Conservation (phyloP, 257 asterid species). For the Nyctanthes arbortristis region DNA sequence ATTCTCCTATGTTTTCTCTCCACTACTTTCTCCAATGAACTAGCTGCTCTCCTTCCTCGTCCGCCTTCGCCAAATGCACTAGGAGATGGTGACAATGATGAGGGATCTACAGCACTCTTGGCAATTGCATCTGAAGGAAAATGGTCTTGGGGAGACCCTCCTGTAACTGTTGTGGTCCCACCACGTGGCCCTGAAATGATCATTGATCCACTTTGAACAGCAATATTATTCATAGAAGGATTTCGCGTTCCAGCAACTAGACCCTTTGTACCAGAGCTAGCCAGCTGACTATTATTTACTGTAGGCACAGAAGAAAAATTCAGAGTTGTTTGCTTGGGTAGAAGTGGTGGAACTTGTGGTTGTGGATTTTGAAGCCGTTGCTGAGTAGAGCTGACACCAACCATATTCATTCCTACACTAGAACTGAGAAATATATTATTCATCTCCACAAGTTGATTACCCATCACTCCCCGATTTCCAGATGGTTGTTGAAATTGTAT, state of each 20-base stretch:
- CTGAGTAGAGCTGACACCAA: constrained; percentile 37
- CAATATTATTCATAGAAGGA: constrained; percentile 32
- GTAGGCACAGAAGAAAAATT: constrained; percentile 58
- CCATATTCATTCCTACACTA: constrained; percentile 41
- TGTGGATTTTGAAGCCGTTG: constrained; percentile 38
- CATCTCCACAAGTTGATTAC: constrained; percentile 43
- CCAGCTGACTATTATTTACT: constrained; percentile 42
- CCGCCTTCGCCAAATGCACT: constrained; percentile 53
- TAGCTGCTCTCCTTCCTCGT: constrained; percentile 42
- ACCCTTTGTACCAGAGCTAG: constrained; percentile 44
- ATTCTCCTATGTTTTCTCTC: constrained; percentile 65
- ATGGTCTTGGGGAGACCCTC: constrained; percentile 62
- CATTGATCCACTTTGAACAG: constrained; percentile 43
- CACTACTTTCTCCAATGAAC: constrained; percentile 61
- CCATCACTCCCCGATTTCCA: constrained; percentile 38
- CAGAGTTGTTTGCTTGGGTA: constrained; percentile 69
- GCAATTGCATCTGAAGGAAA: constrained; percentile 40
- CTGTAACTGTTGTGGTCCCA: constrained; percentile 42
- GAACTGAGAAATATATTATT: constrained; percentile 38
- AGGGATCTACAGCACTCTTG: constrained; percentile 46
- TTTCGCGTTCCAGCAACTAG: constrained; percentile 43
- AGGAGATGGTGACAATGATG: constrained; percentile 70
- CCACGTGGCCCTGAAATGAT: constrained; percentile 44
- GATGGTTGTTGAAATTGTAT: constrained; percentile 57
- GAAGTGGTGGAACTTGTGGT: constrained; percentile 56